Evolutionary conservation across 2,329 filamentous ascomycete species (phyloP), one percentile per base, ranked within the genome.

Genomic region (Rugonectria rugulosa): DNA sequence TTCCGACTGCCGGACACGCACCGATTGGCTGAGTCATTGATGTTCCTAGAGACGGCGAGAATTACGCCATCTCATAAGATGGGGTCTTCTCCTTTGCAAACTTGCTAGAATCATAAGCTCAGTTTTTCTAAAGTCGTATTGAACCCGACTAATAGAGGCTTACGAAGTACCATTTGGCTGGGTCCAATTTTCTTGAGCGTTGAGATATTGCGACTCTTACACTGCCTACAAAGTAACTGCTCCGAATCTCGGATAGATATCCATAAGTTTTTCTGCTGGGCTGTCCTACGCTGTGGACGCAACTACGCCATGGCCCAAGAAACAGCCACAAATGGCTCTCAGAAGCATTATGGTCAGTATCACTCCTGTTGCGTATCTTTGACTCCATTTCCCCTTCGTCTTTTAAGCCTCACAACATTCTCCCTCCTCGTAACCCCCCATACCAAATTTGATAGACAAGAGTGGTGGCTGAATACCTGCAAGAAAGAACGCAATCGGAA

Each of bases 401-500:
- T 23, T 38, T 43, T 23, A 15, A 41, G 24, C 31, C 36, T 9
- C 14, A 34, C 36, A 14, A 36, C 31, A 32, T 26, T 41, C 27
- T n/a, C 27, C 36, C 29, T 27, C 32, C 43, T 38, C 37, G 37
- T 42, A 57, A 46, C 50, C 38, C 34, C 24, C 51, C 17, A 29
- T 44, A 47, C 45, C 40, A 31, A 10, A 55, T 29, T 19, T 24
- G 46, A 43, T 53, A 46, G 27, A 59, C 17, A 76, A 78, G 78
- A 79, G 65, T 63, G 63, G 77, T 81, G 72, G 73, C 85, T 88
- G 82, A 88, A 86, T 83, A 83, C 81, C 77, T 80, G 79, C 71
- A 85, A 87, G 84, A 82, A 85, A 86, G 83, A 81, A 81, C 73
- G 63, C 78, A 74, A 62, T 78, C 84, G 51, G 92, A 97, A 75